Base-by-base conservation (phyloP, 2,329 filamentous ascomycete species). In the Fusarium marasasianum region DNA sequence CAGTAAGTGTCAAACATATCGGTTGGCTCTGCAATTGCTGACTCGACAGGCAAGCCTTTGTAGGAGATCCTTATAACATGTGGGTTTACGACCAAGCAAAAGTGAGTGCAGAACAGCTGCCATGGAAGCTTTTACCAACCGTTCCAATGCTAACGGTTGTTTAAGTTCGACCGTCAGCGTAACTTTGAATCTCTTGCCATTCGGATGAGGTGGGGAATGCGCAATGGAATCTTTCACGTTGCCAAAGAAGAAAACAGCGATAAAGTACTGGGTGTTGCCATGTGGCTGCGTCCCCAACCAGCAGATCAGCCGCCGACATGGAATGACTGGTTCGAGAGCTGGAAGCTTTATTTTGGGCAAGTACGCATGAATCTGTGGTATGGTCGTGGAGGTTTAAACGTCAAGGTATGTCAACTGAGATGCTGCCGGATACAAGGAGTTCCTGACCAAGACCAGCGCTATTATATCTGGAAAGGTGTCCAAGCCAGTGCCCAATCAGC, bases 401-500 rank as follows among this genome's bases (percentile, higher is more conserved):
- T 91, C 13, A 87, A 87, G 81, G 86, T 87, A 77, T 31, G 20
- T 29, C 18, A 29, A 7, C 10, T 8, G 5, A 31, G 22, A 18
- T 24, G 11, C 3, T 31, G 2, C 13, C 4, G 1, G 14, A 18
- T 7, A 15, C 4, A 22, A 54, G 5, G 24, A 14, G 35, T 41
- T 31, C 3, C 53, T 56, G 26, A 37, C 37, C 17, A 22, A 33
- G 15, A 11, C 3, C 60, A 87, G 82, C 88, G 92, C 11, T 94
- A 94, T 79, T 91, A 89, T 80, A 92, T 93, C 74, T 94, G 91
- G 92, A 94, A 94, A 78, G 85, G 85, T 9, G 86, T 88, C 11
- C 92, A 94, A 80, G 86, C 87, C 1, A 83, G 88, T 44, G 90
- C 88, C 2, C 92, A 94, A 63, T 83, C 83, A 1, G 82, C 87